Conservation (phyloP, 495 filamentous ascomycete genomes). For the Geopyxis carbonaria region DNA sequence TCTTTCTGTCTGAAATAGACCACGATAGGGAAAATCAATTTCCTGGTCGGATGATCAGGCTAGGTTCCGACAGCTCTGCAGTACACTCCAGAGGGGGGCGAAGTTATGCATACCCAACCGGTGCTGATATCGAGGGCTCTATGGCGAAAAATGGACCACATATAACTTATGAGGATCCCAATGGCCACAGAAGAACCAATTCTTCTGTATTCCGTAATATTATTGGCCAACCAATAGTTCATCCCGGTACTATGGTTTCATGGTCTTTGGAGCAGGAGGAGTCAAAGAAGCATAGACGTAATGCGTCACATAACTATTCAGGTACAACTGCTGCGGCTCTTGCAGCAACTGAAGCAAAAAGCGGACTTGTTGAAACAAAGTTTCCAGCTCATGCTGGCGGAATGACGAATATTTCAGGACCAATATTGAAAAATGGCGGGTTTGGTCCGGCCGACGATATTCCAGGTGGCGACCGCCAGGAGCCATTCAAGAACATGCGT, state of each 20-base stretch:
- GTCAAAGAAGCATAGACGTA: too few species aligned
- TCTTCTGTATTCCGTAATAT: conserved; percentile 16
- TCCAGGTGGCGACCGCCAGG: too few species aligned
- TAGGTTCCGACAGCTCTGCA: too few species aligned
- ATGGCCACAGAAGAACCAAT: conserved; percentile 9
- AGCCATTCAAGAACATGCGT: too few species aligned
- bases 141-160: too few species aligned
- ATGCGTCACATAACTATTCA: too few species aligned
- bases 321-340: conserved; percentile 7
- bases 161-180: not conserved
- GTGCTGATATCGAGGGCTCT: too few species aligned
- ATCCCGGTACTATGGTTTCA: conserved; percentile 12
- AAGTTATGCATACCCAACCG: too few species aligned
- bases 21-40: too few species aligned
- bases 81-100: too few species aligned
- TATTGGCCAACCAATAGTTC: conserved; percentile 19
- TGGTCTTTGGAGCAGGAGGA: conserved; percentile 12
- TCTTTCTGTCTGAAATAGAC: too few species aligned
- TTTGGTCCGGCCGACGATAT: not conserved
- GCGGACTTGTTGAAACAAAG: conserved; percentile 7
- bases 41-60: too few species aligned
- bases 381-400: conserved; percentile 10
- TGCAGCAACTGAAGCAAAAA: not conserved
- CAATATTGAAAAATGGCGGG: conserved; percentile 8
- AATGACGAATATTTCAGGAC: conserved; percentile 15